Evolutionary conservation across 768 basidiomycete genomes (phyloP).

Genomic region (Phylloporus sp.): DNA sequence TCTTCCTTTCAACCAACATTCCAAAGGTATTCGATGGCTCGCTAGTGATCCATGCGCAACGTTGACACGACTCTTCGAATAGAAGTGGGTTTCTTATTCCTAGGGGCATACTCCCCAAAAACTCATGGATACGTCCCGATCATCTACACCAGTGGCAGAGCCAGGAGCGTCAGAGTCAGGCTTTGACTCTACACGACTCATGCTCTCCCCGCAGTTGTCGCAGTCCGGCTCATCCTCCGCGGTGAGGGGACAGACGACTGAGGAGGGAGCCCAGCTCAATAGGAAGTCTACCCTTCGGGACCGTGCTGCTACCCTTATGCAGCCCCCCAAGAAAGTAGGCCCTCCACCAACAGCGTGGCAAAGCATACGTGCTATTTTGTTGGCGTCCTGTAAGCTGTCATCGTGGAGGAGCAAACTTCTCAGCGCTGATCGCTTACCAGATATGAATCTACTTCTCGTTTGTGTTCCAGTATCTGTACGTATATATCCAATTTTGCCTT

Average conservation of each 20-base stretch:
- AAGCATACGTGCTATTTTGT: slow-evolving; percentile 49
- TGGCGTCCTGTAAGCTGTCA: slow-evolving; percentile 49
- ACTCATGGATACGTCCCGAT: slow-evolving; percentile 12
- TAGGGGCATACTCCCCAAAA: not conserved
- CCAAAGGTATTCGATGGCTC: slow-evolving; percentile 4
- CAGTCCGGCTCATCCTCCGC: slow-evolving; percentile 7
- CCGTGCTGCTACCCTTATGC: slow-evolving; percentile 29
- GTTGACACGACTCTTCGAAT: not conserved
- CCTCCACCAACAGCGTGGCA: slow-evolving; percentile 39
- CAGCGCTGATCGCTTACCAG: slow-evolving; percentile 31
- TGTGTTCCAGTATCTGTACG: slow-evolving; percentile 67
- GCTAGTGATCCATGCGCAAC: not conserved
- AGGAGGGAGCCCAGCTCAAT: slow-evolving; percentile 2
- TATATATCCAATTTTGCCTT: not conserved
- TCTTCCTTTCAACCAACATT: not conserved
- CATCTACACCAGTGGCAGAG: slow-evolving; percentile 10
- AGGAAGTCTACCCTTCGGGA: slow-evolving; percentile 12
- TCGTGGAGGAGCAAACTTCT: not conserved
- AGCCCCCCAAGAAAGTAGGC: slow-evolving; percentile 34
- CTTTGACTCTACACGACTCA: slow-evolving; percentile 1
- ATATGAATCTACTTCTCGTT: slow-evolving; percentile 61
- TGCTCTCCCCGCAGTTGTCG: not conserved
- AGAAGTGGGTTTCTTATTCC: slow-evolving; percentile 7
- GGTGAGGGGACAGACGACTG: slow-evolving; percentile 3
- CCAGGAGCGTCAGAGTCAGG: slow-evolving; percentile 1